Percentiles rank a stretch among this genome's conserved stretches.
Evolutionary conservation across 352 stramenopile species (phyloP).

Genomic region (Plasmopara halstedii): DNA sequence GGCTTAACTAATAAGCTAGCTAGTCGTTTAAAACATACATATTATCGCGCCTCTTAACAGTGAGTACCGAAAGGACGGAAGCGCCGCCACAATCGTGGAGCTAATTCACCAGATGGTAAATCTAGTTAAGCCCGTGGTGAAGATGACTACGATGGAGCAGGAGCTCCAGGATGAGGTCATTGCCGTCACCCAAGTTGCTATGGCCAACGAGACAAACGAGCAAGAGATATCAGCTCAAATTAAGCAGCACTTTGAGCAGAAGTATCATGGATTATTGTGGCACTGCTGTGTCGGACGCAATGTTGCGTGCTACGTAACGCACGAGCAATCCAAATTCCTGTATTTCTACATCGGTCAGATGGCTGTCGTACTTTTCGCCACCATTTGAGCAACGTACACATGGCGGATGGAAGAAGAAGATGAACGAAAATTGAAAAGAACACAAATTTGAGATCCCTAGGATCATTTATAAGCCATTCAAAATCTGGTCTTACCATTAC

Average conservation of each 20-base stretch:
- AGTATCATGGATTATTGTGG: constrained; percentile 88
- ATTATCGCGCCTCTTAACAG: background rate
- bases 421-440: no score
- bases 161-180: constrained; percentile 83
- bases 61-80: constrained; percentile 5
- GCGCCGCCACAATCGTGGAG: background rate
- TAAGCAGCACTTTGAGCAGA: constrained; percentile 90
- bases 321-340: constrained; percentile 92
- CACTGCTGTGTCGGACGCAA: constrained; percentile 94
- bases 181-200: constrained; percentile 63
- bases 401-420: no score
- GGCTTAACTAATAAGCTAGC: background rate
- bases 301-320: constrained; percentile 91
- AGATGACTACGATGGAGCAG: constrained; percentile 83
- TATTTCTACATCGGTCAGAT: constrained; percentile 96
- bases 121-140: constrained; percentile 78
- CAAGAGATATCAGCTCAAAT: constrained; percentile 89
- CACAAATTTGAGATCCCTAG: no score
- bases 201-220: constrained; percentile 75
- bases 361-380: constrained; percentile 89
- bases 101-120: constrained; percentile 26
- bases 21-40: constrained; percentile 4
- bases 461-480: no score
- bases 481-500: no score
- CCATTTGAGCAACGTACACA: constrained; percentile 38